These are phyloP conservation scores for Penicillium silybi DNA, from an alignment of 495 filamentous ascomycete species.

Conservation along the genomic window DNA sequence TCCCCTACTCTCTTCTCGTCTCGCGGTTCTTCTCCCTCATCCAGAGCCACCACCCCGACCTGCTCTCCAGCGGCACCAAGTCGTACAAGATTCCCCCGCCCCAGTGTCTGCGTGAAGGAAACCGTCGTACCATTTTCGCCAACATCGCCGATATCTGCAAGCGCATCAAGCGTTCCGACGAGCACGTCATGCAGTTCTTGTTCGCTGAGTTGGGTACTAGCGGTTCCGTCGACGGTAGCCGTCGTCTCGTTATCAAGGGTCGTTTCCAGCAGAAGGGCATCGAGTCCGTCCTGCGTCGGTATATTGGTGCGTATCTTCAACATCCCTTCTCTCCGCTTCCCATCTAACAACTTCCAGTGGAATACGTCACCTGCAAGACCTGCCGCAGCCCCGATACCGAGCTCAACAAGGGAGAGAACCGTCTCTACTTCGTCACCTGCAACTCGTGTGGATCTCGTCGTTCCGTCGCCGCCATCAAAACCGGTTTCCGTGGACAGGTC, in stretches of 20 bases:
- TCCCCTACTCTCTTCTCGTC: constrained; percentile 81
- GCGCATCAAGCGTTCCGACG: constrained; percentile 94
- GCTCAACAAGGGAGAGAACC: constrained; percentile 97
- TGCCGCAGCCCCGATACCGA: constrained; percentile 93
- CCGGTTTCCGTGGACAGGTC: constrained; percentile 97
- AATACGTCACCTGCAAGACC: constrained; percentile 98
- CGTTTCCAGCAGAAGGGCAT: constrained; percentile 98
- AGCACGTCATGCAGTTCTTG: constrained; percentile 94
- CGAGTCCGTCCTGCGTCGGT: constrained; percentile 89
- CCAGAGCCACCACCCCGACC: constrained; percentile 89
- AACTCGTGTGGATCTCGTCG: constrained; percentile 88
- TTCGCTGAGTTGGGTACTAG: constrained; percentile 97
- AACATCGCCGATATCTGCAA: constrained; percentile 92
- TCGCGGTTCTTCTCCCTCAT: constrained; percentile 89
- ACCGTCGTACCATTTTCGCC: constrained; percentile 99
- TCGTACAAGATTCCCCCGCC: constrained; percentile 99
- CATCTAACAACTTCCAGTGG: constrained; percentile 50
- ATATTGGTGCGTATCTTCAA: constrained; percentile 67
- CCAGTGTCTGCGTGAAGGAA: constrained; percentile 98
- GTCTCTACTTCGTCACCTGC: constrained; percentile 80
- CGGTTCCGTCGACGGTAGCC: constrained; percentile 86
- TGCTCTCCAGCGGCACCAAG: constrained; percentile 78
- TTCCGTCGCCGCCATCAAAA: constrained; percentile 96
- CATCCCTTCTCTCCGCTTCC: not conserved
- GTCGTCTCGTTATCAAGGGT: constrained; percentile 96